Base-by-base conservation (phyloP, 176 grass and related monocot genomes). In the Musa acuminata region DNA sequence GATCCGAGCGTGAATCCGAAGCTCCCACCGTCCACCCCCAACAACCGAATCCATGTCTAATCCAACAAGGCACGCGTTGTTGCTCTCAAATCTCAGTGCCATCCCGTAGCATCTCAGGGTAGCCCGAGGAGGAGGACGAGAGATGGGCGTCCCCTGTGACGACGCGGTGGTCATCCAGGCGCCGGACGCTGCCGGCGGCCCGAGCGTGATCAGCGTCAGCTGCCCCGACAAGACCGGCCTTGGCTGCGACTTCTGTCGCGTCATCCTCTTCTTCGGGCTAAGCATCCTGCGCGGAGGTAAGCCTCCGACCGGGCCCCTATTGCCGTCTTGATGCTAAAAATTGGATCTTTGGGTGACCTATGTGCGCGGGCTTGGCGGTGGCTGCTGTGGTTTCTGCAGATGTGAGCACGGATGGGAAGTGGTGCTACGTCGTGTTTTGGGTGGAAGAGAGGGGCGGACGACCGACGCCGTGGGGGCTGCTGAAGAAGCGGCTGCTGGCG, bases 351-450 rank as follows among this genome's bases (percentile, higher is more conserved):
- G 2, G 63, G 24, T 43, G 35, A 6, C 35, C 35, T 43, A 43
- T 43, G 35, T 4, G 3, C 35, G 35, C n/a, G n/a, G 29, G 29
- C 3, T 5, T 35, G 29, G 29, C 29, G 29, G 29, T 35, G 35
- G 35, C 35, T 43, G 35, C 35, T 43, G 35, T 43, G 35, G 60
- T 63, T 7, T 9, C n/a, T 51, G 35, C 70, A 91, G 91, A 96
- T 75, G 79, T 96, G 88, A 96, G 81, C 82, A 96, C 91, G 8
- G 91, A 96, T 74, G 91, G 91, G 14, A 82, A 69, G 58, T 96
- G 91, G 91, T 96, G 91, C 84, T 96, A 88, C 85, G 80, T 96
- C 64, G 81, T 96, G 53, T 72, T 91, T 51, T 96, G 88, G 91
- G 83, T 96, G 43, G 49, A 80, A 70, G 83, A 75, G 9, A 67